A percentile compares a stretch with the other conserved stretches of the same genome.
phyloP scores from a whole-genome alignment of 805 yeast species.

The Starmerella scarabaei region DNA sequence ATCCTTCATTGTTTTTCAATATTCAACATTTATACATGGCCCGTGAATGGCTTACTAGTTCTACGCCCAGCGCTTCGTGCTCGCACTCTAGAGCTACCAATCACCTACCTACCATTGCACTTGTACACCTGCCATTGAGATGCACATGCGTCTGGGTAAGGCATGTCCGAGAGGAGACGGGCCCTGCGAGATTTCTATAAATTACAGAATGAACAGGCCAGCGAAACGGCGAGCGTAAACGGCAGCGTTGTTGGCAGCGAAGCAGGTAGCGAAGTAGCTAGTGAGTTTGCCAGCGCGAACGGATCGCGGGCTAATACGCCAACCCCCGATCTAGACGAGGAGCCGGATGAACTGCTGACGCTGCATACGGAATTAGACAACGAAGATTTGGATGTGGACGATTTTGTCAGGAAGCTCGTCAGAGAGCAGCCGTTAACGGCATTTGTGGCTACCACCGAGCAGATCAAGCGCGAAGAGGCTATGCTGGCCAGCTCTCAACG shows the following conservation, averaged over 20 bases:
- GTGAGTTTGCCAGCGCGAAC: neutral
- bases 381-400: constrained; percentile 16
- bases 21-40: too few species aligned
- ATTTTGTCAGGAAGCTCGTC: constrained; percentile 16
- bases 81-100: too few species aligned
- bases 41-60: too few species aligned
- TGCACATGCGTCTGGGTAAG: too few species aligned
- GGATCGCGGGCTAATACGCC: neutral
- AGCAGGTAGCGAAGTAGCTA: neutral
- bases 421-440: constrained; percentile 17
- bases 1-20: too few species aligned
- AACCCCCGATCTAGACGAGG: too few species aligned
- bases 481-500: constrained; percentile 29
- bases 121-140: too few species aligned
- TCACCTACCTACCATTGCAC: too few species aligned
- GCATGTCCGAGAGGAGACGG: constrained; percentile 13
- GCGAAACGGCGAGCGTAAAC: constrained; percentile 9
- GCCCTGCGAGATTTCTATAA: constrained; percentile 30
- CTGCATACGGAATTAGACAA: constrained; percentile 17
- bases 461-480: constrained; percentile 23
- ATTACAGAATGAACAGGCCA: constrained; percentile 10
- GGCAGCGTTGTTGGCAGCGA: constrained; percentile 4
- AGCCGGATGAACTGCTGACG: neutral
- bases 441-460: constrained; percentile 22
- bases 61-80: too few species aligned